Base-by-base conservation (phyloP, 1,139 yeast species). In the Scheffersomyces illinoinensis region DNA sequence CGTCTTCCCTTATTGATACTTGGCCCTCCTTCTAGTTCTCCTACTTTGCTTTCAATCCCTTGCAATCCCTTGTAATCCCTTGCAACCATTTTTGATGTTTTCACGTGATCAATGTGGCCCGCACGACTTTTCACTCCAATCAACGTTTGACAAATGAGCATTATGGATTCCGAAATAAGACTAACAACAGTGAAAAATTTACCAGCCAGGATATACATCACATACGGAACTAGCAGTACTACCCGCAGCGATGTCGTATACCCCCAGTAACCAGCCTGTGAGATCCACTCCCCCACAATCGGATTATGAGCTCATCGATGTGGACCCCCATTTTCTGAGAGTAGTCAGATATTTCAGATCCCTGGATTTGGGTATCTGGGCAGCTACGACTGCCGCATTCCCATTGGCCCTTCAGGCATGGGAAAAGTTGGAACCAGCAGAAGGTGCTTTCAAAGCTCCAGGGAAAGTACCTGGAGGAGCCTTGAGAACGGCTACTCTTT, bases 291-390 rank as follows among this genome's bases (percentile, higher is more conserved):
- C 83, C 50, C 76, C 81, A 48, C 72, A 73, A 61, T 71, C 82
- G 20, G 84, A 81, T 67, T 80, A 79, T 64, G 85, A 81, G 68
- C 71, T 81, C 60, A 91, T 91, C 69, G 97, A 91, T 71, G 83
- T 85, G 58, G 97, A 91, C 72, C 97, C 97, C 52, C 87, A 88
- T 65, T 89, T 91, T 75, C 69, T 74, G 58, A 82, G 91, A 64
- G 97, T 91, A 47, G 86, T 91, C 26, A 78, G 87, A 54, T 91
- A 88, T 76, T 86, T 91, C 74, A 83, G 97, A 71, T 73, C 84
- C 21, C 79, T 88, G 12, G 97, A 91, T 75, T 85, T 85, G 68
- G 83, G 79, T 18, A 74, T 78, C 51, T 86, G 92, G 89, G 92
- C 85, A 3, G 82, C 83, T n/a, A 79, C 91, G 5, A 85, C 85